phyloP scores from a whole-genome alignment of 1,284 basidiomycete genomes.

The Termitomyces sp. region DNA sequence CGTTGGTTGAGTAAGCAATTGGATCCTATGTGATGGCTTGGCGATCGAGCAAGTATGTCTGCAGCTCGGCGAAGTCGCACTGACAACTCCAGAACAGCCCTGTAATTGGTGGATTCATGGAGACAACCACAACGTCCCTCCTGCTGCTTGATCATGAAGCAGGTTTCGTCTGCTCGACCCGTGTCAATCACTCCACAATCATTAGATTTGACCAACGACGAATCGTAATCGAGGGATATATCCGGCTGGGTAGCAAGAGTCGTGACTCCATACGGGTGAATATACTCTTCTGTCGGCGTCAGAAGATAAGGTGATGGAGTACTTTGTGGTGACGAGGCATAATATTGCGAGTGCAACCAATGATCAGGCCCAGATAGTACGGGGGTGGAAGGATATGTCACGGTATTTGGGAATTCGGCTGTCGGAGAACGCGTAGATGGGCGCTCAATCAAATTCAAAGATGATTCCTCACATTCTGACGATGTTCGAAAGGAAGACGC shows the following conservation, averaged over 20 bases:
- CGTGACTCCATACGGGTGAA: constrained; percentile 26
- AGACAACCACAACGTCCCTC: constrained; percentile 54
- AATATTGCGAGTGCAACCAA: constrained; percentile 25
- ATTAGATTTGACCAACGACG: constrained; percentile 28
- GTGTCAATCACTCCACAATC: constrained; percentile 23
- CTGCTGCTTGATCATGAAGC: constrained; percentile 25
- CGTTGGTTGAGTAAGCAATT: constrained; percentile 49
- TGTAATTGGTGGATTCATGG: constrained; percentile 47
- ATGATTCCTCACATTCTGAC: constrained; percentile 25
- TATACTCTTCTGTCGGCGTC: constrained; percentile 38
- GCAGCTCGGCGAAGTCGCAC: constrained; percentile 54
- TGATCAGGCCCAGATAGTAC: constrained; percentile 9
- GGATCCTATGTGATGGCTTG: constrained; percentile 42
- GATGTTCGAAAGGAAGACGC: constrained; percentile 26
- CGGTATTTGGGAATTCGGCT: constrained; percentile 5
- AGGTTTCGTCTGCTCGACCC: constrained; percentile 19
- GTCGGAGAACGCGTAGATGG: constrained; percentile 5
- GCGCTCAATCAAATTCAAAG: constrained; percentile 11
- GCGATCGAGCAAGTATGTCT: constrained; percentile 47
- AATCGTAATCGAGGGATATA: constrained; percentile 33
- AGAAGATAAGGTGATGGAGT: constrained; percentile 36
- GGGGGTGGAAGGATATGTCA: constrained; percentile 19
- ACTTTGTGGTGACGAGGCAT: constrained; percentile 32
- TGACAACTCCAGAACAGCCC: constrained; percentile 56
- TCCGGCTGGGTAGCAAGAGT: constrained; percentile 21